Conservation (phyloP, 2,329 filamentous ascomycete genomes). For the Fusarium incarnatum region DNA sequence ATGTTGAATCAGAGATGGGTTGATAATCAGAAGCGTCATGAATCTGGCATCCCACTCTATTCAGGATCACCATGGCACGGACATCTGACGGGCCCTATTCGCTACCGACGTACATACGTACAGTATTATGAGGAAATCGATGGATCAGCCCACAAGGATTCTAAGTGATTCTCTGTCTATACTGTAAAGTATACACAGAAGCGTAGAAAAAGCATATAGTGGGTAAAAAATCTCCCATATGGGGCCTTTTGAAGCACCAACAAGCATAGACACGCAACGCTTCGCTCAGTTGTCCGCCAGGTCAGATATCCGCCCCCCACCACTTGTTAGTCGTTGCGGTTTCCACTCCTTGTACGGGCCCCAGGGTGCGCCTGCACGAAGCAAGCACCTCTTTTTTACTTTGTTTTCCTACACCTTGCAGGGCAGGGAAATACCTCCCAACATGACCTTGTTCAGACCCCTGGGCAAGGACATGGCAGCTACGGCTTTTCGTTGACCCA, state of each 20-base stretch:
- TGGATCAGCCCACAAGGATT: slow-evolving; percentile 7
- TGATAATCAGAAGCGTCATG: neutral
- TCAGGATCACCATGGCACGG: slow-evolving; percentile 1
- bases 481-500: slow-evolving; percentile 37
- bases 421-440: slow-evolving; percentile 37
- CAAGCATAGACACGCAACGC: slow-evolving; percentile 44
- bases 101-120: neutral
- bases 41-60: neutral
- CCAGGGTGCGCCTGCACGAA: slow-evolving; percentile 39
- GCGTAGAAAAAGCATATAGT: slow-evolving; percentile 3
- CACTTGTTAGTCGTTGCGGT: slow-evolving; percentile 36
- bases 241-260: slow-evolving; percentile 38
- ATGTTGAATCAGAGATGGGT: neutral
- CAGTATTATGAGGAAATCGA: slow-evolving; percentile 2
- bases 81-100: slow-evolving; percentile 4
- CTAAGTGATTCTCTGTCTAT: neutral
- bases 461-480: slow-evolving; percentile 41
- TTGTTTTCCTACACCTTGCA: slow-evolving; percentile 52
- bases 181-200: neutral
- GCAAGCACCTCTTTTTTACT: slow-evolving; percentile 47
- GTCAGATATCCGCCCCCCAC: slow-evolving; percentile 33
- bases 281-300: slow-evolving; percentile 40
- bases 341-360: slow-evolving; percentile 39
- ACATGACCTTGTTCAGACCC: slow-evolving; percentile 40
- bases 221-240: slow-evolving; percentile 33